Conservation (phyloP, 2,329 filamentous ascomycete species). For the Exophiala bonariae region DNA sequence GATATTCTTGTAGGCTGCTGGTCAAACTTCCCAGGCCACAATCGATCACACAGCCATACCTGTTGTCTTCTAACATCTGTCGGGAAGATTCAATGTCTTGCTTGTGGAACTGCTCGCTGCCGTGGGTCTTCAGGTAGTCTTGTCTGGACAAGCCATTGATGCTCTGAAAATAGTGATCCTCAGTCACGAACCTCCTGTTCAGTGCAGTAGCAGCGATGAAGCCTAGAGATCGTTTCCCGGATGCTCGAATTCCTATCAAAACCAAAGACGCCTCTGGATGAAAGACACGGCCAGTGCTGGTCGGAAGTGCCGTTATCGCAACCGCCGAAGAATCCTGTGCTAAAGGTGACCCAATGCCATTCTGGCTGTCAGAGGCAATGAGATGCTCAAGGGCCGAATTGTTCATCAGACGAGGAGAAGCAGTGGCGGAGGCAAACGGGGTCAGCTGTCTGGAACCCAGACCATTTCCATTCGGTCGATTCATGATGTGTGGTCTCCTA, state of each 20-base stretch:
- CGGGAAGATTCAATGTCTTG: constrained; percentile 43
- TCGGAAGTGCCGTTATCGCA: no score
- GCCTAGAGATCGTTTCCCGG: constrained; percentile 44
- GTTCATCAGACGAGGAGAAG: neutral
- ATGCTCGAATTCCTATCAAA: constrained; percentile 44
- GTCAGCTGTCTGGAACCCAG: no score
- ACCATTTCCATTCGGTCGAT: neutral
- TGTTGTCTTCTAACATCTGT: constrained; percentile 46
- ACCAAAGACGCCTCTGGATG: constrained; percentile 42
- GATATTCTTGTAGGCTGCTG: constrained; percentile 41
- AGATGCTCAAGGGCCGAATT: no score
- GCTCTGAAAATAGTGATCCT: constrained; percentile 46
- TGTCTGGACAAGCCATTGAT: constrained; percentile 43
- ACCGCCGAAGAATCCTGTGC: no score
- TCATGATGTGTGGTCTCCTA: neutral
- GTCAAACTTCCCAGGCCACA: constrained; percentile 45
- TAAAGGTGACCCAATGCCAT: no score
- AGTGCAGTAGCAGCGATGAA: constrained; percentile 44
- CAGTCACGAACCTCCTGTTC: constrained; percentile 44
- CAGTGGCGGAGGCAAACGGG: neutral
- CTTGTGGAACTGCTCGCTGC: constrained; percentile 43
- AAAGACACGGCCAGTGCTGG: constrained; percentile 26
- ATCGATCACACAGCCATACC: constrained; percentile 43
- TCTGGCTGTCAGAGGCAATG: no score
- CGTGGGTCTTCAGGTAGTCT: constrained; percentile 41